Evolutionary conservation across 768 basidiomycete species (phyloP).

Genomic region (Tulasnella sp.): DNA sequence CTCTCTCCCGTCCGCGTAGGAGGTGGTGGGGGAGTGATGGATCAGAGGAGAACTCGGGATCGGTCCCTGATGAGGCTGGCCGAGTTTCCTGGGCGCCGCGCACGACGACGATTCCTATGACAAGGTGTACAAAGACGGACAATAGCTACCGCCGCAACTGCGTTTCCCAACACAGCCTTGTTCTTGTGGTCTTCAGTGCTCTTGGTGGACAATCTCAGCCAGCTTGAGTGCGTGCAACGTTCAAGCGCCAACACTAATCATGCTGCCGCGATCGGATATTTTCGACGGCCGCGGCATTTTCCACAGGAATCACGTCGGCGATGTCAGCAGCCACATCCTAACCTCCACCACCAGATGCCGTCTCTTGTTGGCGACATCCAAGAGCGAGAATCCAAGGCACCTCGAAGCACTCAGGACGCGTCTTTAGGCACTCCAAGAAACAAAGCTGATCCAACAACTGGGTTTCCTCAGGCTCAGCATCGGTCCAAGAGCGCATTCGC

Average conservation of each 20-base stretch:
- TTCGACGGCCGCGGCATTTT: not conserved
- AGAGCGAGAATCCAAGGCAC: slow-evolving; percentile 42
- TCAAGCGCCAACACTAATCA: not conserved
- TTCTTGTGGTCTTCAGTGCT: no score
- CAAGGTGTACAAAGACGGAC: not conserved
- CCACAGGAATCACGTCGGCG: not conserved
- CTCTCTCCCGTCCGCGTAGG: not conserved
- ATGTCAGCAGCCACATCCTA: not conserved
- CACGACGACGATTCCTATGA: not conserved
- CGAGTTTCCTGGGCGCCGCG: slow-evolving; percentile 7
- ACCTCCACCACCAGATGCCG: slow-evolving; percentile 8
- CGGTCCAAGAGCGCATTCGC: slow-evolving; percentile 56
- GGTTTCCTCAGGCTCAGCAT: slow-evolving; percentile 64
- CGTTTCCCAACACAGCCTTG: not conserved
- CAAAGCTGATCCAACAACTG: slow-evolving; percentile 39
- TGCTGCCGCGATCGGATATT: not conserved
- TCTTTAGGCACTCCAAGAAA: slow-evolving; percentile 33
- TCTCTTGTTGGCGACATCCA: slow-evolving; percentile 47
- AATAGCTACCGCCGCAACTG: not conserved
- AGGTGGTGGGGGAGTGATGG: not conserved
- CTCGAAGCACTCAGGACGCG: slow-evolving; percentile 32
- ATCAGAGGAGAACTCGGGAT: not conserved
- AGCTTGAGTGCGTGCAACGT: not conserved
- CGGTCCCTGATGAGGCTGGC: not conserved
- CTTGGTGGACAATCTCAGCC: not conserved